Evolutionary conservation across 2,329 filamentous ascomycete genomes (phyloP).

Genomic region (Scedosporium minutisporum): DNA sequence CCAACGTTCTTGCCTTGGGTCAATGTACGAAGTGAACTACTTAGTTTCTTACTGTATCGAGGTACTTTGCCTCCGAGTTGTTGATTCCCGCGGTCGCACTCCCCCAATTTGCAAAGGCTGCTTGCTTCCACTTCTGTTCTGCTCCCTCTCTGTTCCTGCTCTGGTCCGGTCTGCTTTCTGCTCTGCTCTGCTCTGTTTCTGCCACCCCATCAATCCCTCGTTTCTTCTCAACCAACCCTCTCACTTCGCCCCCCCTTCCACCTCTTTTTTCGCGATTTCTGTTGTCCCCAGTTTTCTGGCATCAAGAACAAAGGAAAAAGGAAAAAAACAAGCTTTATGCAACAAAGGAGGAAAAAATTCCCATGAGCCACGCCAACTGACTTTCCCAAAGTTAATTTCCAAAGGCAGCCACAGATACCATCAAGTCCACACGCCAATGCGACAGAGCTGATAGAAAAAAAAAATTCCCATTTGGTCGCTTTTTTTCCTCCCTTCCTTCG

Average conservation of each 20-base stretch:
- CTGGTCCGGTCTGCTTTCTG: not conserved
- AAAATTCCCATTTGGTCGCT: not conserved
- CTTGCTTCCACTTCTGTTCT: too few species aligned
- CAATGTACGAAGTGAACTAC: not conserved
- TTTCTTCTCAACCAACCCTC: not conserved
- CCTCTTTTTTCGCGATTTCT: conserved; percentile 2
- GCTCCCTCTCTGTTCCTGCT: not conserved
- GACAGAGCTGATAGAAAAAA: not conserved
- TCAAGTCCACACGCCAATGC: not conserved
- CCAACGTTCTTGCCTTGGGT: not conserved
- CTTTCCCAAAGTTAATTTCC: not conserved
- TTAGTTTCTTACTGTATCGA: too few species aligned
- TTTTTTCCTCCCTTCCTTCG: not conserved
- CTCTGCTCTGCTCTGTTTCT: too few species aligned
- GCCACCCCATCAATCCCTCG: not conserved
- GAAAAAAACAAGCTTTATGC: not conserved
- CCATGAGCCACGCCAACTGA: not conserved
- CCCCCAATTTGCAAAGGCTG: too few species aligned
- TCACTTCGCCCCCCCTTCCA: not conserved
- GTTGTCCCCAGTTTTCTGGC: conserved; percentile 5
- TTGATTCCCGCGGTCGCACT: too few species aligned
- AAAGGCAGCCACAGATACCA: not conserved
- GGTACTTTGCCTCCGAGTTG: too few species aligned
- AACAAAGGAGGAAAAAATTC: not conserved
- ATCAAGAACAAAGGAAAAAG: not conserved